Evolutionary conservation across 2,329 filamentous ascomycete species (phyloP).

Genomic region (Colletotrichum endophyticum): DNA sequence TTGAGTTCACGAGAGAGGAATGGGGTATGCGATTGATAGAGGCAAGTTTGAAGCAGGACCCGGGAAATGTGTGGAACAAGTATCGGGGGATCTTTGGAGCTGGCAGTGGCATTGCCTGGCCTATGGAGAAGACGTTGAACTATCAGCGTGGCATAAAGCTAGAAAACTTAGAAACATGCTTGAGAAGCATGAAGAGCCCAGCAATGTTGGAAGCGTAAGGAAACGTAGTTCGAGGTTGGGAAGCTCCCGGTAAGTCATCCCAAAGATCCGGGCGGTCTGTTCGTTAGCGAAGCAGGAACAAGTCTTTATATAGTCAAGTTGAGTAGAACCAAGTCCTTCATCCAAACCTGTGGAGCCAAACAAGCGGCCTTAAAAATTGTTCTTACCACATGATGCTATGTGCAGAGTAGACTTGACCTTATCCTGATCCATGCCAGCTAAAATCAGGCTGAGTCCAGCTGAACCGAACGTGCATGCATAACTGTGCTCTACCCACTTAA

Average conservation of each 20-base stretch:
- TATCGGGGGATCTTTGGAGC: slow-evolving; percentile 67
- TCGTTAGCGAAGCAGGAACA: not conserved
- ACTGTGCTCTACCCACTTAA: not conserved
- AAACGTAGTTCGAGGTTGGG: not conserved
- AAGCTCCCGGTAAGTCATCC: not conserved
- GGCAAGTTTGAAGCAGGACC: slow-evolving; percentile 49
- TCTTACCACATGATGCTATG: not conserved
- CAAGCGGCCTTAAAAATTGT: not conserved
- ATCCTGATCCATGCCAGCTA: not conserved
- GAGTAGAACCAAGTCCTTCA: not conserved
- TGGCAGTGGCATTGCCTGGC: slow-evolving; percentile 65
- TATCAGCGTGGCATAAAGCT: slow-evolving; percentile 48
- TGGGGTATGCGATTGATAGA: slow-evolving; percentile 52
- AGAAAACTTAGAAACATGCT: slow-evolving; percentile 45
- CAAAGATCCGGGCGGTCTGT: not conserved
- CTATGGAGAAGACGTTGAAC: slow-evolving; percentile 58
- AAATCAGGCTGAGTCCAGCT: not conserved
- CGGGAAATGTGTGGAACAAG: slow-evolving; percentile 56
- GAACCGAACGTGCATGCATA: not conserved
- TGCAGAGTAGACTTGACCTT: not conserved
- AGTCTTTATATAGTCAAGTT: not conserved
- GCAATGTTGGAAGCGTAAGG: not conserved
- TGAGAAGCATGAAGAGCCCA: slow-evolving; percentile 18
- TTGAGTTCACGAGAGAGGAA: slow-evolving; percentile 49
- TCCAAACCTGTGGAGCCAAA: not conserved